Conservation (phyloP, 225 moss, liverwort and hornwort genomes). For the Physcomitrium patens region DNA sequence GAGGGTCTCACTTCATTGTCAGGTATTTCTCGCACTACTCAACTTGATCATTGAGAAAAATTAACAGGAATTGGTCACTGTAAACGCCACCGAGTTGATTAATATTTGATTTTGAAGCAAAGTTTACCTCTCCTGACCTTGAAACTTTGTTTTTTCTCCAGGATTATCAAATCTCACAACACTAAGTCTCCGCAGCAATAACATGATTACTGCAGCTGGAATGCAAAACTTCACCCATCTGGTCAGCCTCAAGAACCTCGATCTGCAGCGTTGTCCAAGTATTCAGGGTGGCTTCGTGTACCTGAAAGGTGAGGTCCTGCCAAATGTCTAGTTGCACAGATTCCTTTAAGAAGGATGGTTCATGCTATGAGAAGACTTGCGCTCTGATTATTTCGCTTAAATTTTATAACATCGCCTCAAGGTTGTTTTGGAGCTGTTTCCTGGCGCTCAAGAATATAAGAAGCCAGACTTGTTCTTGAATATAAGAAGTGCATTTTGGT, state of each 20-base stretch:
- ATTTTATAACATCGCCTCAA: background rate
- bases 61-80: background rate
- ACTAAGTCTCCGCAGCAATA: constrained; percentile 77
- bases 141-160: constrained; percentile 31
- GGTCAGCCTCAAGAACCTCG: constrained; percentile 77
- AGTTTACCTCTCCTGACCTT: constrained; percentile 25
- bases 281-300: constrained; percentile 84
- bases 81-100: constrained; percentile 1
- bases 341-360: background rate
- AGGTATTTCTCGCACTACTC: constrained; percentile 49
- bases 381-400: background rate
- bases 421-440: background rate
- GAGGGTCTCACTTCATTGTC: constrained; percentile 65
- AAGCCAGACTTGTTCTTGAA: background rate
- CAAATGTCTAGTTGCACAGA: background rate
- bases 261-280: constrained; percentile 76
- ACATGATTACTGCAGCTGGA: constrained; percentile 52
- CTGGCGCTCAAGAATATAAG: background rate
- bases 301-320: constrained; percentile 55
- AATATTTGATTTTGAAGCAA: background rate
- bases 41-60: background rate
- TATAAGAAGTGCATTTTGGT: constrained; percentile 8
- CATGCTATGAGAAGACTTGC: background rate
- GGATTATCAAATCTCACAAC: constrained; percentile 75
- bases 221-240: constrained; percentile 73